A percentile compares a stretch with the other conserved stretches of the same genome.
phyloP scores from a whole-genome alignment of 805 yeast species.

The Saccharomyces mikatae region DNA sequence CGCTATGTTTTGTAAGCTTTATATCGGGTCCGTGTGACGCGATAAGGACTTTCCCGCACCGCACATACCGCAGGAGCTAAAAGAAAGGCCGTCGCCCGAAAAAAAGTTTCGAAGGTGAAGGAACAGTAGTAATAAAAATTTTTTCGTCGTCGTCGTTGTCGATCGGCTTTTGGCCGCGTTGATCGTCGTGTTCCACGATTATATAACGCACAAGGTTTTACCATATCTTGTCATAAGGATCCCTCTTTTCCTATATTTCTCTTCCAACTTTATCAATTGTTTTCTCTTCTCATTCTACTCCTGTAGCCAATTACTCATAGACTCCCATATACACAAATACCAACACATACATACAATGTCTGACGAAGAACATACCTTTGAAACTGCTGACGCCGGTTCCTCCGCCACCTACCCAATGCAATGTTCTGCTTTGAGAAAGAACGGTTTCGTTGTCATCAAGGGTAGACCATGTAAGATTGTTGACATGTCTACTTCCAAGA shows the following conservation, averaged over 20 bases:
- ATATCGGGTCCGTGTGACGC: neutral
- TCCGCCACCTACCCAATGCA: slow-evolving; percentile 96
- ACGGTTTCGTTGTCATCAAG: slow-evolving; percentile 96
- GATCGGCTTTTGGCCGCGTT: neutral
- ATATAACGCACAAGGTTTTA: neutral
- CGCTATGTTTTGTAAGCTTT: neutral
- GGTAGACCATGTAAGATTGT: slow-evolving; percentile 98
- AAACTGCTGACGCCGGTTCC: slow-evolving; percentile 97
- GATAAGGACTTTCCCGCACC: neutral
- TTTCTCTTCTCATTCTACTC: neutral
- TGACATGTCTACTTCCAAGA: slow-evolving; percentile 98
- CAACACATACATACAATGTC: slow-evolving; percentile 16
- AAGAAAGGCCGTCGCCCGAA: neutral
- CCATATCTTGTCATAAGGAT: neutral
- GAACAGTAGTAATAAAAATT: neutral
- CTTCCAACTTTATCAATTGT: neutral
- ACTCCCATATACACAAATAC: neutral
- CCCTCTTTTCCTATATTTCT: neutral
- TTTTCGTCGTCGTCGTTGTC: slow-evolving; percentile 4
- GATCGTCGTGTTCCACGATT: neutral
- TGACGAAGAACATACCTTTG: slow-evolving; percentile 72
- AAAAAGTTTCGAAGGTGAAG: neutral
- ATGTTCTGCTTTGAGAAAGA: slow-evolving; percentile 99
- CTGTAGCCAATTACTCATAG: neutral
- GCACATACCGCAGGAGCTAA: neutral